Evolutionary conservation across 2,329 filamentous ascomycete genomes (phyloP).

Genomic region (Raffaelea ambrosiae): DNA sequence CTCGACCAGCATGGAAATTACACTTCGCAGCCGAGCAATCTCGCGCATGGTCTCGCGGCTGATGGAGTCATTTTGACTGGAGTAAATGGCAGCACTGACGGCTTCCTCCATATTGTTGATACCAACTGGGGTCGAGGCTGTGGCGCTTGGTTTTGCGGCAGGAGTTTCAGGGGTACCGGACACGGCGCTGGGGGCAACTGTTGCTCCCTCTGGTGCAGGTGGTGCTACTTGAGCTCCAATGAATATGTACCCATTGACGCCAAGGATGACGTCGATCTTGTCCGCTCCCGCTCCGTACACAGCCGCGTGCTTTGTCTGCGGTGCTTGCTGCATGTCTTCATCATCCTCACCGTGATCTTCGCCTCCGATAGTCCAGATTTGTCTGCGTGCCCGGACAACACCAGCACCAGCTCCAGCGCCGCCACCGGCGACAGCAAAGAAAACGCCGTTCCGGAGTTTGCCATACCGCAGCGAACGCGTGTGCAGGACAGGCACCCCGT

Average conservation of each 20-base stretch:
- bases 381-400: constrained; percentile 73
- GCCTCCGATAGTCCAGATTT: constrained; percentile 73
- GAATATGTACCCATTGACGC: constrained; percentile 94
- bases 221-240: constrained; percentile 41
- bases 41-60: constrained; percentile 69
- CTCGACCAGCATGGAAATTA: constrained; percentile 76
- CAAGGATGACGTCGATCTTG: constrained; percentile 77
- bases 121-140: constrained; percentile 23
- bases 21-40: constrained; percentile 74
- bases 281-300: constrained; percentile 32
- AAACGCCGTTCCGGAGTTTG: constrained; percentile 88
- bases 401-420: constrained; percentile 79
- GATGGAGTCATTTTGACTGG: constrained; percentile 88
- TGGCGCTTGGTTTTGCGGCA: constrained; percentile 18
- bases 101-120: constrained; percentile 85
- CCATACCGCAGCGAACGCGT: constrained; percentile 89
- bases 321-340: constrained; percentile 82
- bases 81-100: constrained; percentile 80
- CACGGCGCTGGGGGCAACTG: constrained; percentile 34
- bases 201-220: constrained; percentile 32
- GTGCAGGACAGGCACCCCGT: constrained; percentile 81
- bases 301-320: constrained; percentile 38
- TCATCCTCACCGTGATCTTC: constrained; percentile 47
- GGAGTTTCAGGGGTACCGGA: constrained; percentile 35
- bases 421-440: constrained; percentile 71